A percentile compares a stretch with the other conserved stretches of the same genome.
phyloP scores from a whole-genome alignment of 2,329 filamentous ascomycete species.

The Immersiporthe knoxdaviesiana region DNA sequence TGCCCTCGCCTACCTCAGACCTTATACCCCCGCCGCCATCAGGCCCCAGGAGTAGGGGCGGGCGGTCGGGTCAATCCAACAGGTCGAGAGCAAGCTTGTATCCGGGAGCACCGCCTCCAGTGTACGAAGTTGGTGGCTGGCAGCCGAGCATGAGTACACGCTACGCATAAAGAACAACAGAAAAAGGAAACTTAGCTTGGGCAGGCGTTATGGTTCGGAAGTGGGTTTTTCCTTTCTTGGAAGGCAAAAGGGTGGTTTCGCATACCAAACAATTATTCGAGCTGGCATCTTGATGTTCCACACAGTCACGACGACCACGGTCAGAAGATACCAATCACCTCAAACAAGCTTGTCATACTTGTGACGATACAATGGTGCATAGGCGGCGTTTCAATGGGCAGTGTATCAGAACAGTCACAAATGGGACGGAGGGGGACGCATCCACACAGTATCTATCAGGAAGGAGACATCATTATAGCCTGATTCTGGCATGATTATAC shows the following conservation, averaged over 20 bases:
- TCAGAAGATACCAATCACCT: background rate
- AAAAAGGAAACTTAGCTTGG: background rate
- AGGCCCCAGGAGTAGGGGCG: constrained; percentile 16
- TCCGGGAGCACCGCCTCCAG: constrained; percentile 28
- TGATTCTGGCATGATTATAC: background rate
- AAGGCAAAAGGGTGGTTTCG: background rate
- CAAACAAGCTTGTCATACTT: background rate
- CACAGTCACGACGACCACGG: background rate
- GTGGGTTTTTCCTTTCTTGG: background rate
- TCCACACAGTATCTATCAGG: background rate
- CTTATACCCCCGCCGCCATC: constrained; percentile 23
- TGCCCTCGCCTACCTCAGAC: constrained; percentile 5
- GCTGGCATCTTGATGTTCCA: background rate
- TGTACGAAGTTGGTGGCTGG: constrained; percentile 26
- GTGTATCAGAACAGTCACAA: background rate
- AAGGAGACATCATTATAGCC: background rate
- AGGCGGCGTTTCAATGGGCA: constrained; percentile 20
- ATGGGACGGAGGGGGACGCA: background rate
- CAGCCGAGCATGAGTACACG: constrained; percentile 17
- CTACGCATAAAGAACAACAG: constrained; percentile 17
- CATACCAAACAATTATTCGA: background rate
- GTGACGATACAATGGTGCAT: constrained; percentile 13
- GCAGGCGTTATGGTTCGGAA: background rate
- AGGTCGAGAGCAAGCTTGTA: background rate
- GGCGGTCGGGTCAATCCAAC: background rate